phyloP scores from a whole-genome alignment of 1,284 basidiomycete genomes.

The Naganishia cerealis region DNA sequence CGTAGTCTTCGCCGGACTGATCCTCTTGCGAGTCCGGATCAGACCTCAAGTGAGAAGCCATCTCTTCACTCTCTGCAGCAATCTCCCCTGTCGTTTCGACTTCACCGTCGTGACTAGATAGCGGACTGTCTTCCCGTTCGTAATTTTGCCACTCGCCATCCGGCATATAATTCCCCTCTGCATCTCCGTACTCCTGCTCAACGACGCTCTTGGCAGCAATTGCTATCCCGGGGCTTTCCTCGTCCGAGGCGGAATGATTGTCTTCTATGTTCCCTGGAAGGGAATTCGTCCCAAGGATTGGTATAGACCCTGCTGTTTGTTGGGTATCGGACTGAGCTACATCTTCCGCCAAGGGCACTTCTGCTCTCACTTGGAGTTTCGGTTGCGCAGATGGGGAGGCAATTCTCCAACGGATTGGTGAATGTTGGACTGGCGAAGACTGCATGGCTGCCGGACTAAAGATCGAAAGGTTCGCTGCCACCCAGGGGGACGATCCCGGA shows the following conservation, averaged over 20 bases:
- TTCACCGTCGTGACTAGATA: constrained; percentile 16
- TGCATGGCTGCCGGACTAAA: constrained; percentile 41
- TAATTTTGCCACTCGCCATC: constrained; percentile 14
- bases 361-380: background rate
- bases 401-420: constrained; percentile 18
- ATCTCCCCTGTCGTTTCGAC: background rate
- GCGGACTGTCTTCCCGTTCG: constrained; percentile 17
- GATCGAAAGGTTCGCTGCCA: constrained; percentile 42
- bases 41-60: background rate
- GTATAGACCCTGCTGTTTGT: background rate
- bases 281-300: background rate
- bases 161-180: constrained; percentile 1
- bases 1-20: background rate
- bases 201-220: background rate
- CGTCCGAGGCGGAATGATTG: background rate
- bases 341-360: background rate
- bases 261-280: background rate
- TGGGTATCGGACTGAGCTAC: background rate
- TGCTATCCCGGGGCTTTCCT: background rate
- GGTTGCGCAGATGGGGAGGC: background rate
- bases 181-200: constrained; percentile 5
- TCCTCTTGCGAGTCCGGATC: background rate
- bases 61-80: background rate
- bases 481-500: constrained; percentile 17
- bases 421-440: constrained; percentile 33